These are phyloP conservation scores for Spatholobus suberectus DNA, from an alignment of 306 rosid species.

Conservation along the genomic window DNA sequence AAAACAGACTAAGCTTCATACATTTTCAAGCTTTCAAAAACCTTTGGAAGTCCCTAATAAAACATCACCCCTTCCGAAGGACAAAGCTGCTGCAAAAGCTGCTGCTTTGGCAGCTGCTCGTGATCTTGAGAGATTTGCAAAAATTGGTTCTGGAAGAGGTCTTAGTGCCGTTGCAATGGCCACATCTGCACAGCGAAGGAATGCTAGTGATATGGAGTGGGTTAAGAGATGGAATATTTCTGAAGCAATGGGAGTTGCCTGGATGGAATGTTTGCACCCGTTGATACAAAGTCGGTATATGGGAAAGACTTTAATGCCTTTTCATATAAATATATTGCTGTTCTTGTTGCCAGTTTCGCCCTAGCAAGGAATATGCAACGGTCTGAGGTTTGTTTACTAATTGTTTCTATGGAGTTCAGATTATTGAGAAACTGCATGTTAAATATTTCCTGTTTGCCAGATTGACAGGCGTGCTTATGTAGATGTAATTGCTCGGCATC, in stretches of 20 bases:
- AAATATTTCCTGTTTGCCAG: conserved; percentile 56
- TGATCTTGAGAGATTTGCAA: conserved; percentile 85
- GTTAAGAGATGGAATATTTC: conserved; percentile 87
- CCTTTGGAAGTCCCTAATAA: conserved; percentile 68
- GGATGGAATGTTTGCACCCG: conserved; percentile 98
- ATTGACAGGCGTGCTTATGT: conserved; percentile 94
- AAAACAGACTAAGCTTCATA: conserved; percentile 73
- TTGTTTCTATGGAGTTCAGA: conserved; percentile 34
- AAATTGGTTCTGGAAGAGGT: conserved; percentile 98
- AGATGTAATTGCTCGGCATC: conserved; percentile 72
- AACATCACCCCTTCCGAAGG: conserved; percentile 81
- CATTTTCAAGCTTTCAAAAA: conserved; percentile 95
- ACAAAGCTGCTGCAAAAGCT: conserved; percentile 98
- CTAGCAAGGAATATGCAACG: conserved; percentile 97
- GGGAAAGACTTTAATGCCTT: conserved; percentile 96
- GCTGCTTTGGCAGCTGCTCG: conserved; percentile 99
- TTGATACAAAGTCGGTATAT: conserved; percentile 89
- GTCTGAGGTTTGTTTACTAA: conserved; percentile 79
- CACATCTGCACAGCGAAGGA: conserved; percentile 96
- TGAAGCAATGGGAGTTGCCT: conserved; percentile 99
- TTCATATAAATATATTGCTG: conserved; percentile 92
- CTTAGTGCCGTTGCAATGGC: conserved; percentile 99
- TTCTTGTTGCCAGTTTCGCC: conserved; percentile 98
- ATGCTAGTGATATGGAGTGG: conserved; percentile 82
- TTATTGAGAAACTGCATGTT: conserved; percentile 41